Evolutionary conservation across 2,329 filamentous ascomycete genomes (phyloP).

Genomic region (Diaporthe capsici): DNA sequence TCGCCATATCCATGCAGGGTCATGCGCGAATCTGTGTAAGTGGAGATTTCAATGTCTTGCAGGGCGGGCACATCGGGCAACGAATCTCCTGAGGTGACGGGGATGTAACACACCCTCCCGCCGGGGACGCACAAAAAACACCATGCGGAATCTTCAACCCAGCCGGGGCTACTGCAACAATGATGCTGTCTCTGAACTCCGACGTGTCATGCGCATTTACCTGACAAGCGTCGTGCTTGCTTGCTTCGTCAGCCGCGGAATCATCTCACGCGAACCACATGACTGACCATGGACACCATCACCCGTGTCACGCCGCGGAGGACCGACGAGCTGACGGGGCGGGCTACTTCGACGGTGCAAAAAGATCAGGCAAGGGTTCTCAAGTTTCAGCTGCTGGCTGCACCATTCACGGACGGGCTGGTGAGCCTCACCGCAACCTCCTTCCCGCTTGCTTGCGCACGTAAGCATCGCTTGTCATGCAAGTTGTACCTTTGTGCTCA

Average conservation of each 20-base stretch:
- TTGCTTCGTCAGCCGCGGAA: slow-evolving; percentile 3
- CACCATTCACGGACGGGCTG: slow-evolving; percentile 5
- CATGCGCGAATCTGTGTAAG: slow-evolving; percentile 26
- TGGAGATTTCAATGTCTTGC: slow-evolving; percentile 35
- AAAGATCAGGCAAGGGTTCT: background rate
- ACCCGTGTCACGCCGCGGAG: background rate
- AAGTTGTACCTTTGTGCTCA: background rate
- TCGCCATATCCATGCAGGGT: slow-evolving; percentile 11
- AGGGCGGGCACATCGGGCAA: slow-evolving; percentile 22
- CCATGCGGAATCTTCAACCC: background rate
- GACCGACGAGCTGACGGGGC: slow-evolving; percentile 18
- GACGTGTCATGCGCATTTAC: background rate
- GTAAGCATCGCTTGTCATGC: slow-evolving; percentile 29
- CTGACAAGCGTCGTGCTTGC: background rate
- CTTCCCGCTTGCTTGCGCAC: slow-evolving; percentile 21
- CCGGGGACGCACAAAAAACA: background rate
- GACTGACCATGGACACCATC: background rate
- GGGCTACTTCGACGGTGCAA: background rate
- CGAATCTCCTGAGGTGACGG: background rate
- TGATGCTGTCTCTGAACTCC: background rate
- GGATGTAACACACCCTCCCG: slow-evolving; percentile 12
- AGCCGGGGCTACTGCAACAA: background rate
- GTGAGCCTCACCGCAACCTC: slow-evolving; percentile 32
- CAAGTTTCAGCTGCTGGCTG: background rate
- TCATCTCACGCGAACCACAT: background rate